These are phyloP conservation scores for Paecilomyces formosus DNA, from an alignment of 2,329 filamentous ascomycete species.

Conservation along the genomic window DNA sequence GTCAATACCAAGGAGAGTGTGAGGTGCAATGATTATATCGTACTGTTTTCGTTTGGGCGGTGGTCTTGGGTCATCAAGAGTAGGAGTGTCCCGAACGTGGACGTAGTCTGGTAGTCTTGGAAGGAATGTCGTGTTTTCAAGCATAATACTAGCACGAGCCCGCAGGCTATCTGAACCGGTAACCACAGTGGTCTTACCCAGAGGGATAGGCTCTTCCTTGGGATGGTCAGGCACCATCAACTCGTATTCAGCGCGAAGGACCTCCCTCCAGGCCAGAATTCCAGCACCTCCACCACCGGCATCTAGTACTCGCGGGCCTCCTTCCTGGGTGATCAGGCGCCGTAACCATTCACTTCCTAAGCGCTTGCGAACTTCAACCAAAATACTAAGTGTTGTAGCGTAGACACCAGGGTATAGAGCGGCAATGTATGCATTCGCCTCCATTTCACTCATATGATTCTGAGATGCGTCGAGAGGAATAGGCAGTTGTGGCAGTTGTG, in stretches of 20 bases:
- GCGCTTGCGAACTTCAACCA: constrained; percentile 55
- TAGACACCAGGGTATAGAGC: constrained; percentile 56
- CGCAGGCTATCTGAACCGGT: constrained; percentile 69
- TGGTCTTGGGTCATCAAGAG: constrained; percentile 49
- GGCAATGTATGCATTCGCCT: constrained; percentile 53
- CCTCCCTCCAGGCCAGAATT: constrained; percentile 57
- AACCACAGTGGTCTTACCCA: constrained; percentile 72
- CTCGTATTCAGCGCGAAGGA: constrained; percentile 76
- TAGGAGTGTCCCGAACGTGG: constrained; percentile 51
- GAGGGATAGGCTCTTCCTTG: constrained; percentile 32
- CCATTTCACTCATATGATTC: constrained; percentile 52
- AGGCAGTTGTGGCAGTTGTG: constrained; percentile 46
- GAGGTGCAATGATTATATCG: constrained; percentile 84
- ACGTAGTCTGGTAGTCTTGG: constrained; percentile 85
- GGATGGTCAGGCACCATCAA: constrained; percentile 46
- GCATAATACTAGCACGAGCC: constrained; percentile 64
- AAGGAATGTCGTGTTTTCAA: constrained; percentile 87
- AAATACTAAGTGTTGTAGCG: constrained; percentile 47
- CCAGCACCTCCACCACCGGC: constrained; percentile 56
- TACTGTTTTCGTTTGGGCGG: constrained; percentile 65
- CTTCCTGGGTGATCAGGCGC: constrained; percentile 47
- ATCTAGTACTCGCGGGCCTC: constrained; percentile 53
- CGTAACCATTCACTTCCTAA: constrained; percentile 54
- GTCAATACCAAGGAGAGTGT: constrained; percentile 68
- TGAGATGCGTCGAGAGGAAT: constrained; percentile 52